These are phyloP conservation scores for Lasiodiplodia theobromae DNA, from an alignment of 2,329 filamentous ascomycete genomes.

Conservation along the genomic window DNA sequence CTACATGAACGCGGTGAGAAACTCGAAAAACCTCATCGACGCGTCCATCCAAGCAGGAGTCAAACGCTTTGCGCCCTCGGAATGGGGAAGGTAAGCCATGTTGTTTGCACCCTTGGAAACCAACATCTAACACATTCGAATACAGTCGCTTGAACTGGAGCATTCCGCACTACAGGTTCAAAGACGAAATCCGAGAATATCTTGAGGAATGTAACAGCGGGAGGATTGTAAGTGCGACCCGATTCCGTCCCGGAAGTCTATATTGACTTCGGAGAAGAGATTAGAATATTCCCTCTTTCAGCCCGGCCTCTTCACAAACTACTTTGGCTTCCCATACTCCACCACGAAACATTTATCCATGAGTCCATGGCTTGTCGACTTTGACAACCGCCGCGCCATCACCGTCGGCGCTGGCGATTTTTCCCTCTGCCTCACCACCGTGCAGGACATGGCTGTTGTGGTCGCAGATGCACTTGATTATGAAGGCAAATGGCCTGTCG, in stretches of 20 bases:
- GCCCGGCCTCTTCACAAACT: conserved; percentile 62
- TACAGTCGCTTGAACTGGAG: conserved; percentile 31
- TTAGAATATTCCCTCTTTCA: conserved; percentile 66
- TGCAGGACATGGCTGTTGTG: conserved; percentile 38
- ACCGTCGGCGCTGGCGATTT: conserved; percentile 39
- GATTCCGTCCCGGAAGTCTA: no score
- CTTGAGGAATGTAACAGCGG: conserved; percentile 60
- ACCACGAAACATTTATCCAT: conserved; percentile 53
- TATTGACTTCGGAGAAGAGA: neutral
- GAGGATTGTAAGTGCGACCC: conserved; percentile 44
- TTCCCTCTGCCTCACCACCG: conserved; percentile 39
- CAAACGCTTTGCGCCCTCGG: conserved; percentile 33
- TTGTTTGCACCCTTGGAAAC: neutral
- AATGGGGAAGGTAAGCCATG: conserved; percentile 51
- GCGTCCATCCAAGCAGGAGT: conserved; percentile 49
- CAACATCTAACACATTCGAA: neutral
- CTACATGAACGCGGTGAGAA: conserved; percentile 36
- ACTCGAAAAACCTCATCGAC: conserved; percentile 48
- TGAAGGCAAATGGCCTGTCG: conserved; percentile 37
- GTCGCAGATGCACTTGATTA: conserved; percentile 40
- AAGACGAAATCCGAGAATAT: conserved; percentile 59
- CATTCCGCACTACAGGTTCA: conserved; percentile 60
- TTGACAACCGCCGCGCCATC: conserved; percentile 39
- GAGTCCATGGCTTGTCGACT: conserved; percentile 42
- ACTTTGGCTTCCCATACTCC: conserved; percentile 59